A percentile compares a stretch with the other conserved stretches of the same genome.
phyloP scores from a whole-genome alignment of 148 eudicot genomes.

The Camellia lanceoleosa region DNA sequence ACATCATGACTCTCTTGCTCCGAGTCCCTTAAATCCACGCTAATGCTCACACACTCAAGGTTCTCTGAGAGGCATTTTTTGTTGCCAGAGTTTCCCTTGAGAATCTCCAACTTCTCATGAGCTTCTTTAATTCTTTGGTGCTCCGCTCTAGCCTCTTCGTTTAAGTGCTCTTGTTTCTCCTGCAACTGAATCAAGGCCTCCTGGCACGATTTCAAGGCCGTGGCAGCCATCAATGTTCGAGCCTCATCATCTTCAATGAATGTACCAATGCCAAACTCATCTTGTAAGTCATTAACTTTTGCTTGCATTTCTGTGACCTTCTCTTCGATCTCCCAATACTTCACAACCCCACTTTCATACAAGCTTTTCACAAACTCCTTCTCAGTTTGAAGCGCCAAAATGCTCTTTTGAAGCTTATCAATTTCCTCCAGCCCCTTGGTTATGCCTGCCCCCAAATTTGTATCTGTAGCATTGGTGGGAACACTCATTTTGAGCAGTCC shows the following conservation, averaged over 20 bases:
- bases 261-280: conserved; percentile 62
- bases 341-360: conserved; percentile 52
- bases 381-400: conserved; percentile 67
- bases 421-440: conserved; percentile 53
- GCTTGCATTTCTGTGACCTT: conserved; percentile 56
- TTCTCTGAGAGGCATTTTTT: background rate
- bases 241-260: conserved; percentile 80
- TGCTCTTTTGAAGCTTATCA: conserved; percentile 57
- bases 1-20: conserved; percentile 28
- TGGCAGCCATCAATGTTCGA: conserved; percentile 50
- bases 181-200: conserved; percentile 51
- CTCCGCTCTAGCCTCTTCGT: conserved; percentile 51
- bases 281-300: conserved; percentile 52
- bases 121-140: conserved; percentile 43
- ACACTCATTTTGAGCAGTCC: conserved; percentile 47
- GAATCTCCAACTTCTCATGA: conserved; percentile 41
- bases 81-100: conserved; percentile 23
- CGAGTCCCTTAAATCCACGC: conserved; percentile 14
- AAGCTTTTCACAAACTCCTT: conserved; percentile 67
- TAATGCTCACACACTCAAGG: background rate
- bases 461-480: conserved; percentile 18
- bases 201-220: conserved; percentile 65
- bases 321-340: conserved; percentile 64
- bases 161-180: conserved; percentile 38
- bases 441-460: conserved; percentile 54